These are phyloP conservation scores for Inonotus hispidus DNA, from an alignment of 1,284 basidiomycete genomes.

Conservation along the genomic window DNA sequence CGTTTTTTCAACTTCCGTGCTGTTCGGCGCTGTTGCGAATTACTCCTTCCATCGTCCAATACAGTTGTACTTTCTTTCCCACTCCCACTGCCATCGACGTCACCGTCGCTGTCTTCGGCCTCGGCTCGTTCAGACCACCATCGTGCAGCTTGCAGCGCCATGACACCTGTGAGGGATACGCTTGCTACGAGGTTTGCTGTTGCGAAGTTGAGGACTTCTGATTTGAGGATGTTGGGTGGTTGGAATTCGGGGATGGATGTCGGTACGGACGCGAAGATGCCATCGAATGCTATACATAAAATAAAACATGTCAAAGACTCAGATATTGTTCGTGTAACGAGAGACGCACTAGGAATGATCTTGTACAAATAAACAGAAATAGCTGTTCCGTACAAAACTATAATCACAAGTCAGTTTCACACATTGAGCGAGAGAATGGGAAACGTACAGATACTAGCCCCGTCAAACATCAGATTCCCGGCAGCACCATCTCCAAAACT, in stretches of 20 bases:
- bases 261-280: conserved; percentile 50
- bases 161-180: conserved; percentile 74
- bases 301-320: no score
- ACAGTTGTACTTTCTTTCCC: neutral
- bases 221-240: conserved; percentile 50
- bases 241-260: conserved; percentile 23
- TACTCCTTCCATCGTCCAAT: neutral
- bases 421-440: neutral
- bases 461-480: conserved; percentile 82
- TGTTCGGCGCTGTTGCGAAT: conserved; percentile 1
- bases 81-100: no score
- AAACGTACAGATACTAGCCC: conserved; percentile 72
- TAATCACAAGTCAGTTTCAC: neutral
- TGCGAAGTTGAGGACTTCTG: conserved; percentile 65
- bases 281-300: conserved; percentile 41
- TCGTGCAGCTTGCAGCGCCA: conserved; percentile 71
- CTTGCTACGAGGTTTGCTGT: conserved; percentile 77
- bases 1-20: conserved; percentile 8
- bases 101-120: neutral
- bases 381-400: conserved; percentile 70
- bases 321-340: no score
- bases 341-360: conserved; percentile 65
- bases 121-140: conserved; percentile 85
- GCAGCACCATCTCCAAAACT: conserved; percentile 70
- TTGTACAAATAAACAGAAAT: conserved; percentile 64